Evolutionary conservation across 306 rosid genomes (phyloP).

Genomic region (Cucurbita moschata): DNA sequence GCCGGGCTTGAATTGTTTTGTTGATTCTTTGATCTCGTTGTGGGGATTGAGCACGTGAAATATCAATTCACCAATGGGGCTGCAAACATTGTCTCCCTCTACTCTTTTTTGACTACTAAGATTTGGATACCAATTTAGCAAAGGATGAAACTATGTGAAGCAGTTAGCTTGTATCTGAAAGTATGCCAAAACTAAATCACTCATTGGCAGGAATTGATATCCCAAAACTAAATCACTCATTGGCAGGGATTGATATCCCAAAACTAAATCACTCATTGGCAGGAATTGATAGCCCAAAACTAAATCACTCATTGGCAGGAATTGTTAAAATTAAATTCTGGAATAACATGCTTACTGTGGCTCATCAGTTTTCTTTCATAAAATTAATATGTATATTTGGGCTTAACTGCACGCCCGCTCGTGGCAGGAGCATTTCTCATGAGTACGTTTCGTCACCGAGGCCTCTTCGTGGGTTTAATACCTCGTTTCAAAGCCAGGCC

Average conservation of each 20-base stretch:
- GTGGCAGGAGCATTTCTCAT: too few relatives aligned
- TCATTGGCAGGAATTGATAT: neutral
- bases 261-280: neutral
- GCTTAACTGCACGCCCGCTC: too few relatives aligned
- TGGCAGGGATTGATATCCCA: neutral
- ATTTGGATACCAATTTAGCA: neutral
- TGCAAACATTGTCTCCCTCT: neutral
- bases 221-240: neutral
- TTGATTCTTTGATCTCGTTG: neutral
- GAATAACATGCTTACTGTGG: neutral
- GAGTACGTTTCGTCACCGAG: neutral
- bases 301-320: neutral
- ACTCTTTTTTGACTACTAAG: neutral
- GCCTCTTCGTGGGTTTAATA: neutral
- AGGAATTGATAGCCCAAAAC: neutral
- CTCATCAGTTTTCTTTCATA: neutral
- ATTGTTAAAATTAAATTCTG: neutral
- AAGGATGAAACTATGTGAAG: neutral
- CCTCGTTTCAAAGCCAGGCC: constrained; percentile 56
- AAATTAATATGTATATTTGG: too few relatives aligned
- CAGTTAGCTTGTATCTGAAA: neutral
- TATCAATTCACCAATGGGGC: neutral
- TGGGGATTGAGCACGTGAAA: neutral
- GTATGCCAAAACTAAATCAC: neutral
- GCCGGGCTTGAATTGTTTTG: neutral